A percentile compares a stretch with the other conserved stretches of the same genome.
Evolutionary conservation across 2,329 filamentous ascomycete genomes (phyloP).

Genomic region (Rhexocercosporidium sp.): DNA sequence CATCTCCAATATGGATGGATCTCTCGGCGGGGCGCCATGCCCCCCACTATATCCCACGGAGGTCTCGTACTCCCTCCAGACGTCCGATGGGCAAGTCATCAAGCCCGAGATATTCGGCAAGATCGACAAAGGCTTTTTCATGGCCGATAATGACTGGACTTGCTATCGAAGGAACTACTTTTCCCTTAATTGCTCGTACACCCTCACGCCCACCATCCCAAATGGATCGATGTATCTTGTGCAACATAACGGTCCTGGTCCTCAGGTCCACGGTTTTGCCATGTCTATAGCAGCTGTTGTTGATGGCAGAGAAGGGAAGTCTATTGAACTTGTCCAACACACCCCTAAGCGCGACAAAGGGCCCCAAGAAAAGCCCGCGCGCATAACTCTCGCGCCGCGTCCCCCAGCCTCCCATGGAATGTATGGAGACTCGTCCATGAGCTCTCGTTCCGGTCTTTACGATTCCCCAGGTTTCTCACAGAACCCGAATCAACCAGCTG

Average conservation of each 20-base stretch:
- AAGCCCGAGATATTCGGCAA: slow-evolving; percentile 68
- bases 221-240: slow-evolving; percentile 48
- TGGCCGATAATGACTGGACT: slow-evolving; percentile 70
- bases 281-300: slow-evolving; percentile 72
- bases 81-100: slow-evolving; percentile 55
- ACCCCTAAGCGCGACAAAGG: slow-evolving; percentile 76
- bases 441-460: slow-evolving; percentile 28
- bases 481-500: slow-evolving; percentile 37
- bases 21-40: slow-evolving; percentile 31
- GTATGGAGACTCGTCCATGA: slow-evolving; percentile 27
- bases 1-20: slow-evolving; percentile 41
- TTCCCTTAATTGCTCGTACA: slow-evolving; percentile 67
- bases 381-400: slow-evolving; percentile 45
- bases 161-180: slow-evolving; percentile 79
- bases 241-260: slow-evolving; percentile 30
- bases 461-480: slow-evolving; percentile 32
- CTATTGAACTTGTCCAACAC: slow-evolving; percentile 75
- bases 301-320: slow-evolving; percentile 65
- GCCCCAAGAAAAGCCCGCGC: slow-evolving; percentile 65
- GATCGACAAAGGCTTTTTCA: slow-evolving; percentile 75
- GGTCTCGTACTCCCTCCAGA: slow-evolving; percentile 53
- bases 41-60: slow-evolving; percentile 46
- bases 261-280: slow-evolving; percentile 61
- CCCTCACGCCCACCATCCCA: slow-evolving; percentile 53
- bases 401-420: slow-evolving; percentile 35